Percentiles rank a stretch among this genome's conserved stretches.
Conservation (phyloP, 106 monocot species). For the Iris macrosiphon region DNA sequence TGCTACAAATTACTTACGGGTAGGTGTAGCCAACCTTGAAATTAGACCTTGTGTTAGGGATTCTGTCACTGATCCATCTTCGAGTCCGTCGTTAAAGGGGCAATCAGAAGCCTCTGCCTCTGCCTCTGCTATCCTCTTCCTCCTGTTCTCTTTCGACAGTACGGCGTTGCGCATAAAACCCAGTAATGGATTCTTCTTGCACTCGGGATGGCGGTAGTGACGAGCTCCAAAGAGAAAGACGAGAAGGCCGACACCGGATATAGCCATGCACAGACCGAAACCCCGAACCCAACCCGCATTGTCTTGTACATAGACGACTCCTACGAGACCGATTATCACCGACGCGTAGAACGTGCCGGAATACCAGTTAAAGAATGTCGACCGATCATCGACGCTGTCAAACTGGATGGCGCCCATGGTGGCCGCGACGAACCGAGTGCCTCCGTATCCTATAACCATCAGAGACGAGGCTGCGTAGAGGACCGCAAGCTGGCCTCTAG, state of each 20-base stretch:
- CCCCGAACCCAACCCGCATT: conserved; percentile 7
- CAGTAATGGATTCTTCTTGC: conserved; percentile 2
- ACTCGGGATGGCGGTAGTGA: not conserved
- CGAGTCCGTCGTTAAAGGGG: not conserved
- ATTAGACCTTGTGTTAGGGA: not conserved
- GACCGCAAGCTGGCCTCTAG: not conserved
- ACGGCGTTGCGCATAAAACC: not conserved
- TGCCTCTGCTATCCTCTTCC: not conserved
- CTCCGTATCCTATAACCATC: conserved; percentile 4
- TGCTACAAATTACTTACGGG: too few species aligned
- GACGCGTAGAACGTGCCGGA: not conserved
- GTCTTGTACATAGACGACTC: conserved; percentile 14
- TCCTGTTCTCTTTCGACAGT: not conserved
- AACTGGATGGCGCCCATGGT: conserved; percentile 18
- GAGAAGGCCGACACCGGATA: not conserved
- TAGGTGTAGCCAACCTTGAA: not conserved
- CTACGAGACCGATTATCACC: not conserved
- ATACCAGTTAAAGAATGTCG: conserved; percentile 14
- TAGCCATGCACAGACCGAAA: conserved; percentile 1
- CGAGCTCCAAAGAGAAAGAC: not conserved
- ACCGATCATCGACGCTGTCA: not conserved
- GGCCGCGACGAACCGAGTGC: conserved; percentile 5
- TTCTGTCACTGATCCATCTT: not conserved
- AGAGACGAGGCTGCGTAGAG: conserved; percentile 6
- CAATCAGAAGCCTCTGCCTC: not conserved